phyloP scores from a whole-genome alignment of 129 eudicot genomes.

The Erigeron canadensis region DNA sequence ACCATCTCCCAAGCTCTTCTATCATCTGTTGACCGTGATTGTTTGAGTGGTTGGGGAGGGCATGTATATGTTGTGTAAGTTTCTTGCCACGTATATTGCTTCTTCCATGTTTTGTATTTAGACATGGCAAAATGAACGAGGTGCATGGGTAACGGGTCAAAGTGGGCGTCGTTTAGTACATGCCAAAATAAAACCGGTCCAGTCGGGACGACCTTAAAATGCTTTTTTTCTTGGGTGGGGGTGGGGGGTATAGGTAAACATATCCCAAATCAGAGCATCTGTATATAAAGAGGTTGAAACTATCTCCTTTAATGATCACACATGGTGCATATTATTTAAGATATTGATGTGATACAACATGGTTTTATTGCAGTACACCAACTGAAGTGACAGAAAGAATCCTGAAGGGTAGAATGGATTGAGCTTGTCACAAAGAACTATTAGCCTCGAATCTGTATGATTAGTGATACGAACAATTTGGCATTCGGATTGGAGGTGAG shows the following conservation, averaged over 20 bases:
- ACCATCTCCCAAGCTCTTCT: constrained; percentile 90
- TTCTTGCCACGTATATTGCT: neutral
- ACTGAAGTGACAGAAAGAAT: constrained; percentile 79
- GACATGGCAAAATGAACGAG: neutral
- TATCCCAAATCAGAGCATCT: neutral
- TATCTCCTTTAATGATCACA: neutral
- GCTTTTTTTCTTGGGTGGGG: neutral
- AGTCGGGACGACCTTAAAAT: neutral
- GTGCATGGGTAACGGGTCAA: neutral
- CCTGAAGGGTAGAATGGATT: constrained; percentile 95
- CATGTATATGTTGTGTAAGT: constrained; percentile 94
- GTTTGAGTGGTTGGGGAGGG: constrained; percentile 99
- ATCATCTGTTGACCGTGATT: constrained; percentile 92
- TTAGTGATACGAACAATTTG: constrained; percentile 6
- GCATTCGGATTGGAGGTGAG: constrained; percentile 16
- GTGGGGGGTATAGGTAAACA: too few relatives aligned
- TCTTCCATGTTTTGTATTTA: neutral
- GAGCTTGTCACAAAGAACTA: constrained; percentile 14
- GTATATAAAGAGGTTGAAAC: neutral
- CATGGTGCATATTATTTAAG: neutral
- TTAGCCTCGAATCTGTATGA: constrained; percentile 15
- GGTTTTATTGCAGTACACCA: constrained; percentile 61
- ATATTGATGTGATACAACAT: constrained; percentile 6
- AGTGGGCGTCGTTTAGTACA: neutral
- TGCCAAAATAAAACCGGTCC: neutral